Conservation (phyloP, 2,329 filamentous ascomycete species). For the Conoideocrella luteorostrata region DNA sequence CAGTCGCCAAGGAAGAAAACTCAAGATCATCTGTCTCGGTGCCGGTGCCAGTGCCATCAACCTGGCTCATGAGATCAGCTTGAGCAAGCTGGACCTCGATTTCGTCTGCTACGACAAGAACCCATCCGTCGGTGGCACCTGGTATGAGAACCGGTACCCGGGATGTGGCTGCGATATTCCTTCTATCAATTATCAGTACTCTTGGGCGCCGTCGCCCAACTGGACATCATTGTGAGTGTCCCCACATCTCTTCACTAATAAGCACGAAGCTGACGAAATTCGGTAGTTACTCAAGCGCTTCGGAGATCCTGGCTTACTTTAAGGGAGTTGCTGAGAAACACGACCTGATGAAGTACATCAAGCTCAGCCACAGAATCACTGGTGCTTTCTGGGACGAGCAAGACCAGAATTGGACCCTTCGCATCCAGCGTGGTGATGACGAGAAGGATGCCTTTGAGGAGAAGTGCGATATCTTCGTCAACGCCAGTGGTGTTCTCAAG, state of each 20-base stretch:
- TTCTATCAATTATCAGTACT: background rate
- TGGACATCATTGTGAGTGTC: background rate
- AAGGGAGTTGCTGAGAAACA: background rate
- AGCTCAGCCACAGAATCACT: background rate
- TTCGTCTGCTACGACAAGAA: constrained; percentile 15
- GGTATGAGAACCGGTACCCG: constrained; percentile 17
- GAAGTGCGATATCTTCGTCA: background rate
- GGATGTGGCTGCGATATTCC: constrained; percentile 19
- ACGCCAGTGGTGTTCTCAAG: too few relatives aligned
- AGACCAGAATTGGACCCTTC: background rate
- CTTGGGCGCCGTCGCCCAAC: background rate
- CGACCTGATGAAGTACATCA: background rate
- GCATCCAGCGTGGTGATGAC: too few relatives aligned
- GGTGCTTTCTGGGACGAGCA: background rate
- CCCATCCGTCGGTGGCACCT: constrained; percentile 15
- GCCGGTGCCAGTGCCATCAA: too few relatives aligned
- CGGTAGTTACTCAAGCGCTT: background rate
- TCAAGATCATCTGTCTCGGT: too few relatives aligned
- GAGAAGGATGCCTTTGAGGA: too few relatives aligned
- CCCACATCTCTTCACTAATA: too few relatives aligned
- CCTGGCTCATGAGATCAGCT: too few relatives aligned
- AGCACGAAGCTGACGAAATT: too few relatives aligned
- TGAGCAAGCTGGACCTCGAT: background rate
- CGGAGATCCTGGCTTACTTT: background rate
- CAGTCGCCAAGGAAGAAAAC: too few relatives aligned